Conservation (phyloP, 2,329 filamentous ascomycete species). For the Cryoendolithus antarcticus region DNA sequence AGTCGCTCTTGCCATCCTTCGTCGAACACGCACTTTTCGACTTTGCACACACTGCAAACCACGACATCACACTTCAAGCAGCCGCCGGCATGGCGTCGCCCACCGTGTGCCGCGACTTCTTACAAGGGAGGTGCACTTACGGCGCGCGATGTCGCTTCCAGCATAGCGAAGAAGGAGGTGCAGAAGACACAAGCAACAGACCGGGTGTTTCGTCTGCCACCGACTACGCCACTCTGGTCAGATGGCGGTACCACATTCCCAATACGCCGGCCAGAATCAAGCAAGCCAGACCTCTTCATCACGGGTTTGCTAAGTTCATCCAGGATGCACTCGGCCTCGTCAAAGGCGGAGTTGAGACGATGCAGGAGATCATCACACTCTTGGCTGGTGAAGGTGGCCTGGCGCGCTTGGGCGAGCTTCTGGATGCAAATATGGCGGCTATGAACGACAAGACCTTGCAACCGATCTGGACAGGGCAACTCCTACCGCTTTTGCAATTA, state of each 20-base stretch:
- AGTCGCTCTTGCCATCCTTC: too few relatives aligned
- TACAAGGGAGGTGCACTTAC: too few relatives aligned
- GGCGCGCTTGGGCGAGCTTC: slow-evolving; percentile 10
- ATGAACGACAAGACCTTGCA: not conserved
- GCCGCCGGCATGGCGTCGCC: too few relatives aligned
- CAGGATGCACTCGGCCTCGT: slow-evolving; percentile 11
- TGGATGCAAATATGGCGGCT: not conserved
- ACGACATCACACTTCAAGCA: too few relatives aligned
- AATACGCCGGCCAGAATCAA: not conserved
- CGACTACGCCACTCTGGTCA: not conserved
- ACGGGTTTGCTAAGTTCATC: slow-evolving; percentile 9
- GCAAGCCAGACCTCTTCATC: slow-evolving; percentile 4
- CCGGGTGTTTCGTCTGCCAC: not conserved
- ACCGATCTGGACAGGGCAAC: slow-evolving; percentile 12
- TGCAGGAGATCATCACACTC: slow-evolving; percentile 14
- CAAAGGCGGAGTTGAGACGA: slow-evolving; percentile 5
- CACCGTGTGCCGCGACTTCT: too few relatives aligned
- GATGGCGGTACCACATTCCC: not conserved
- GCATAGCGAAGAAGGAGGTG: too few relatives aligned
- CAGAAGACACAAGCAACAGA: not conserved
- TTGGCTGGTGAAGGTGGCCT: slow-evolving; percentile 14
- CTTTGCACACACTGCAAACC: too few relatives aligned
- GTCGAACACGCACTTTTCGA: too few relatives aligned
- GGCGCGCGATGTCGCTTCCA: too few relatives aligned
- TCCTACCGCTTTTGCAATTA: slow-evolving; percentile 30